Evolutionary conservation across 345 rosid genomes (phyloP), one percentile per base, ranked within the genome.

Genomic region (Lepidium sativum): DNA sequence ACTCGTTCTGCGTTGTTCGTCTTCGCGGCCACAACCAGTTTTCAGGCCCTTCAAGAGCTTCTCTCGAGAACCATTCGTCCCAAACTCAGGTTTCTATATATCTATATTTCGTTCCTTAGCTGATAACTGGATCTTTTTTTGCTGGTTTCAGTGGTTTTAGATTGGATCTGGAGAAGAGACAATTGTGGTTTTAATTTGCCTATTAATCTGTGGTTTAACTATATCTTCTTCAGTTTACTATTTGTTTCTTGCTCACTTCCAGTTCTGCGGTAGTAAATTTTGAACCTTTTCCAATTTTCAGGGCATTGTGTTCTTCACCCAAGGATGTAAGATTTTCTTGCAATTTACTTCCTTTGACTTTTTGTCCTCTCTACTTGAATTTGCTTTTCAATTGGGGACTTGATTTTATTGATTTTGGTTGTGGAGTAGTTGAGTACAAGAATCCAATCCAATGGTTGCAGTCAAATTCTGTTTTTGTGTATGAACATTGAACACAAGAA

Each of bases 81-180:
- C 6, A 6, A 38, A 17, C 21, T 57, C 58, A 37, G 57, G 49
- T 23, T 53, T 17, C 5, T 62, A 16, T 62, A 16, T 62, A 54
- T 63, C 32, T 48, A 32, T 48, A 35, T 71, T 34, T 47, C 21
- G 40, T 29, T 33, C 54, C 2, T 51, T 33, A 3, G 60, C 31
- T 47, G 39, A 37, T 48, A 67, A 37, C 7, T 39, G 34, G 41
- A 57, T 47, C 29, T n/a, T 39, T 11, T 7, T 14, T 51, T 32
- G 18, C 31, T 51, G 35, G 27, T 69, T 45, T 29, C 18, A 45
- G 6, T 55, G 29, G 52, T 62, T 55, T 18, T 55, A 48, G 70
- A 71, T 63, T 71, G 65, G 75, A 71, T 71, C 75, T 71, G 69
- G 21, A 54, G 33, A 37, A 17, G 13, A 23, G 6, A 34, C 5